A percentile compares a stretch with the other conserved stretches of the same genome.
Conservation (phyloP, 2,329 filamentous ascomycete species). For the Fusarium longipes region DNA sequence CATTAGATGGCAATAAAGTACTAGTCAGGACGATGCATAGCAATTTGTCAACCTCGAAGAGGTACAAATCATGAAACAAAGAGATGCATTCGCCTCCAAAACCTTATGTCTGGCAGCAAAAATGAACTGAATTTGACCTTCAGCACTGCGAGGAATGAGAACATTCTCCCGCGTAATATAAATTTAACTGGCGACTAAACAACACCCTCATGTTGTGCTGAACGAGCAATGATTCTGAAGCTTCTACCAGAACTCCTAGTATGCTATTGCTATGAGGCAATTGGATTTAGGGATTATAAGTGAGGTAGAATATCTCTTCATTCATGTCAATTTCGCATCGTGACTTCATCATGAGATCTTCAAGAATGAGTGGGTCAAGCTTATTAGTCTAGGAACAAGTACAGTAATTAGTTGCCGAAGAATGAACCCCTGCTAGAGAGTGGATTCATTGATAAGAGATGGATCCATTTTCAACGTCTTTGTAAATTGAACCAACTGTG, state of each 20-base stretch:
- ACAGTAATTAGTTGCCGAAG: conserved; percentile 19
- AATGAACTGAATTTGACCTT: too few species aligned
- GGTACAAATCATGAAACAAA: not conserved
- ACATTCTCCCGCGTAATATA: too few species aligned
- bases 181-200: too few species aligned
- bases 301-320: not conserved
- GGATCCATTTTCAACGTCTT: conserved; percentile 28
- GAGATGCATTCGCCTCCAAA: too few species aligned
- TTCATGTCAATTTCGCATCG: conserved; percentile 5
- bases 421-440: conserved; percentile 33
- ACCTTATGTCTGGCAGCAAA: too few species aligned
- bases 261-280: too few species aligned
- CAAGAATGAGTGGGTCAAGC: conserved; percentile 12
- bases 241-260: too few species aligned
- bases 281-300: too few species aligned
- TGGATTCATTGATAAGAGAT: conserved; percentile 20
- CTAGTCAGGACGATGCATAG: not conserved
- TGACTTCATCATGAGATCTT: conserved; percentile 26
- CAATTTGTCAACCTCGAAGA: not conserved
- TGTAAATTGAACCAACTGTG: not conserved
- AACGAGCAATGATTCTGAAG: too few species aligned
- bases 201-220: too few species aligned
- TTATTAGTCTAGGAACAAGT: not conserved
- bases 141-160: too few species aligned
- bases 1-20: not conserved